Evolutionary conservation across 441 rosid genomes (phyloP), one percentile per base, ranked within the genome.

Genomic region (Euphorbia celastroides): DNA sequence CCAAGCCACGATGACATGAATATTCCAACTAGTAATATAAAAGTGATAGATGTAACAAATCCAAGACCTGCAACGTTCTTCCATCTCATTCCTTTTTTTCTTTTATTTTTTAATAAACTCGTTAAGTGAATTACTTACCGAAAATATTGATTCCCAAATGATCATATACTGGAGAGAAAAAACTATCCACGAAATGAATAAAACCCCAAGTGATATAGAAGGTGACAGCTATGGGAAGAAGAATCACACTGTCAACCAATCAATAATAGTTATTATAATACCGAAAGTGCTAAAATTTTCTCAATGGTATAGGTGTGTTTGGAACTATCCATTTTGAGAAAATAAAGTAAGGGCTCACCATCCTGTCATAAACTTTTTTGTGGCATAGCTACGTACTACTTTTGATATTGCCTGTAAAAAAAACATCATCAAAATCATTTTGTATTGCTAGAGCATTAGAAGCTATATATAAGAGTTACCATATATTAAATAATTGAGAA

Each of bases 331-430:
- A n/a, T n/a, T n/a, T n/a, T n/a, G n/a, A n/a, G n/a, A n/a, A n/a
- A n/a, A n/a, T n/a, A n/a, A 13, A 44, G 13, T 38, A 38, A 38
- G 5, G 56, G 22, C 56, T 51, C 26, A 51, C 56, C 56, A 51
- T 51, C 56, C 56, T 7, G 56, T 51, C 56, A 51, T 51, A 51
- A 51, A 51, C 26, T 51, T 51, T 51, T 51, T 51, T 51, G 56
- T 51, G 16, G 56, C 56, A 51, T 51, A 51, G 26, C 56, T 51
- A 20, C 56, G 56, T 19, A 51, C 12, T 2, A 51, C 56, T 51
- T 51, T 51, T 20, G 56, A 51, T 51, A 51, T 19, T 7, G 56
- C 56, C 56, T 51, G 7, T 51, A 5, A 3, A 51, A 19, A 7
- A 51, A 51, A 51, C 56, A 51, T n/a, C n/a, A n/a, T n/a, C n/a